Evolutionary conservation across 2,329 filamentous ascomycete genomes (phyloP), one percentile per base, ranked within the genome.

Genomic region (Mycosphaerella sp.): DNA sequence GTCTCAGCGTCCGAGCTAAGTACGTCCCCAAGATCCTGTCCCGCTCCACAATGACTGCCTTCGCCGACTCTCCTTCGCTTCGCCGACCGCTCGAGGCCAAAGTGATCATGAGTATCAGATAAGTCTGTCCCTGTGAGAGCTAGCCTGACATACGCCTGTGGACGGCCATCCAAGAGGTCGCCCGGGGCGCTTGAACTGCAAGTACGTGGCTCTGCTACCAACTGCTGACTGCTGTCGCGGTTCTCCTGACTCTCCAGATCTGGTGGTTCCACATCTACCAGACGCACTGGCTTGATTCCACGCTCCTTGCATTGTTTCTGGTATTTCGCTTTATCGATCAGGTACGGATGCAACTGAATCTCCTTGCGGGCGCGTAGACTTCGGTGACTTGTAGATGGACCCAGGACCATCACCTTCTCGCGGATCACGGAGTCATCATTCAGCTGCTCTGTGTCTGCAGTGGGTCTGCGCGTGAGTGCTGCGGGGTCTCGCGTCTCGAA

Each of bases 331-430:
- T 69, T 69, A 46, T 78, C 75, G 21, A 76, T 59, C 21, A 72
- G 61, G 56, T 77, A 78, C 2, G 76, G 76, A 64, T 77, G 73
- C 29, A 78, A 59, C 58, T 78, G 76, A 45, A 76, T 76, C 11
- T 74, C 72, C 45, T 75, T 75, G 8, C 76, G 66, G 44, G 72
- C 64, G n/a, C 76, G 68, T 21, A 78, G 66, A 7, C 66, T 70
- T 40, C 74, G 62, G 46, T 58, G 51, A 14, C 41, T 53, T 21
- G 42, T 53, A 26, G 41, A 26, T 29, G 41, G n/a, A 21, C 31
- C 29, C 31, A n/a, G n/a, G 26, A 11, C 14, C 21, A 26, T 44
- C 40, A 21, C 8, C 29, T 29, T n/a, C 11, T 32, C 43, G 44
- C 38, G 40, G n/a, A 51, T 31, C 39, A 53, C 36, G 11, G 51